Conservation (phyloP, 257 asterid genomes). For the Fraxinus pennsylvanica region DNA sequence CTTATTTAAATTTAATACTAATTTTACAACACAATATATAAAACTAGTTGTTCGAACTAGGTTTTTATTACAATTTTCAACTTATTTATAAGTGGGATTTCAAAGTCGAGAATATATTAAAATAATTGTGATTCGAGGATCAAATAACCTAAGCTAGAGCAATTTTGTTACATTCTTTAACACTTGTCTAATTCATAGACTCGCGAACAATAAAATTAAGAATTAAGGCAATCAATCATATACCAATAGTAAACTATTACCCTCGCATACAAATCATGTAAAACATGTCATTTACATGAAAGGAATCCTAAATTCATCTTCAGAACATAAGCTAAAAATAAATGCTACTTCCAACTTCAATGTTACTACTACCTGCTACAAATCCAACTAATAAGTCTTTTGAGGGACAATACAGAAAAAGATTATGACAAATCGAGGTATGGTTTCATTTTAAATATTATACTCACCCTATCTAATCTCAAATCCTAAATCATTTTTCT, state of each 20-base stretch:
- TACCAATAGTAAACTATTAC: background rate
- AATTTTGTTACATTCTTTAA: no score
- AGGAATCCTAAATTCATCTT: slow-evolving; percentile 18
- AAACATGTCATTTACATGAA: slow-evolving; percentile 35
- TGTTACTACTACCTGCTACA: background rate
- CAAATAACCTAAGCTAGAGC: background rate
- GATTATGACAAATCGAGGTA: background rate
- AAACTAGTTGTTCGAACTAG: no score
- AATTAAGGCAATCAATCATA: background rate
- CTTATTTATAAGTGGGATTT: no score
- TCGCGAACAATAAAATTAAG: background rate
- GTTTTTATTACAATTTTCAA: no score
- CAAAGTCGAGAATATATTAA: no score
- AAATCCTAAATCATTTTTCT: no score
- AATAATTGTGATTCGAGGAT: no score
- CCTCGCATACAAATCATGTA: slow-evolving; percentile 26
- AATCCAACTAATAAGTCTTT: background rate
- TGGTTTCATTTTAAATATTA: background rate
- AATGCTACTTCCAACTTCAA: background rate
- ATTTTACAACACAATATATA: no score
- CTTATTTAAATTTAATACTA: no score
- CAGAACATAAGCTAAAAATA: background rate
- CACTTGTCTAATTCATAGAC: background rate
- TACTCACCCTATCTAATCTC: no score
- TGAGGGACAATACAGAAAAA: no score